Conservation (phyloP, 129 eudicot species). For the Deinandra increscens region DNA sequence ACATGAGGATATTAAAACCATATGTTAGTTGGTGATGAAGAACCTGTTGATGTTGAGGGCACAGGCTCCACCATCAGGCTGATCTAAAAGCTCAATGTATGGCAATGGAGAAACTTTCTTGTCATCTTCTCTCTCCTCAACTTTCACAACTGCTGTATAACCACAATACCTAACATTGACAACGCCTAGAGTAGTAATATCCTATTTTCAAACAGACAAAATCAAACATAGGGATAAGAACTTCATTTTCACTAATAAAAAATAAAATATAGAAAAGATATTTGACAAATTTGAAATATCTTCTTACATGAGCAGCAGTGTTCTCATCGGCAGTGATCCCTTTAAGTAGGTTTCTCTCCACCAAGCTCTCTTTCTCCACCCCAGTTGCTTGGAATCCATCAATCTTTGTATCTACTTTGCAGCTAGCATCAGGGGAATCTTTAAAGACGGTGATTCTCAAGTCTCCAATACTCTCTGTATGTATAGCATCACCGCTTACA, state of each 20-base stretch:
- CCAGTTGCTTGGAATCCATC: constrained; percentile 86
- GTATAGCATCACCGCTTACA: constrained; percentile 34
- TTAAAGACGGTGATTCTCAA: constrained; percentile 65
- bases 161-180: constrained; percentile 86
- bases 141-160: constrained; percentile 84
- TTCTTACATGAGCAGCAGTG: constrained; percentile 98
- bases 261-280: neutral
- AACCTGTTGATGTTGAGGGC: constrained; percentile 98
- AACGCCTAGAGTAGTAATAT: constrained; percentile 87
- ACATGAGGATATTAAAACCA: neutral
- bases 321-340: constrained; percentile 99
- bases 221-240: neutral
- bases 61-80: constrained; percentile 97
- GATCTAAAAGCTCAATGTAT: constrained; percentile 70
- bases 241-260: constrained; percentile 15
- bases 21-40: constrained; percentile 10
- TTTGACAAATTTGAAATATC: constrained; percentile 3
- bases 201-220: constrained; percentile 46
- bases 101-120: constrained; percentile 43
- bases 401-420: constrained; percentile 92
- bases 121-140: constrained; percentile 54
- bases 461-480: constrained; percentile 76
- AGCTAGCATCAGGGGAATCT: constrained; percentile 81
- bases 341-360: constrained; percentile 86
- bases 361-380: constrained; percentile 55